Evolutionary conservation across 208 protist species (phyloP), one percentile per base, ranked within the genome.

Genomic region (Trypanosoma vivax): DNA sequence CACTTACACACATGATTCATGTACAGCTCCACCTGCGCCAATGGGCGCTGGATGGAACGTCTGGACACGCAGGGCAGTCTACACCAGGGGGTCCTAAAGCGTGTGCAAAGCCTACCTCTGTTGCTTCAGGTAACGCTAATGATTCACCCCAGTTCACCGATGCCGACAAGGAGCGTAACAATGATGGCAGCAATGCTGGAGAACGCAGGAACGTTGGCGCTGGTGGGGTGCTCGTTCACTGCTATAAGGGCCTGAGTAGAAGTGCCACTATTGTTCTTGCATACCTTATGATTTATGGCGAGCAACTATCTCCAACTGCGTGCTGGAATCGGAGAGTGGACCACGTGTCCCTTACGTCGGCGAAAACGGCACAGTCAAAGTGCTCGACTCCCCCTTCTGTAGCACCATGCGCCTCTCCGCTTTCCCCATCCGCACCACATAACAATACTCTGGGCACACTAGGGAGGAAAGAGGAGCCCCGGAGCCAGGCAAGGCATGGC

Each of bases 231-330:
- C 73, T 93, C 30, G 73, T 93, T 42, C 78, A 89, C 69, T 93
- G 86, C 50, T 79, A 79, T 10, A 79, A 83, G 68, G 86, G 86
- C 38, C 72, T 93, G 18, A 89, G 80, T 46, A 79, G 86, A 30
- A 89, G 80, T 35, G 86, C 79, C 21, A 70, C 77, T 18, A 72
- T 90, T 39, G 51, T 93, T 6, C 52, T 93, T 14, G 81, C 79
- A 11, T 93, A 93, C 31, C 59, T 90, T 30, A 90, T 93, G 21
- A 65, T 92, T 18, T 88, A 87, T 51, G 80, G 84, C 13, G 60
- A 60, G 24, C 40, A 38, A 3, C 49, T 91, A 9, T 60, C 54
- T 5, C 33, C 16, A 1, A 39, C 68, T 40, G 31, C 19, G n/a
- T 43, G 39, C 27, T 42, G 43, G 24, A 14, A 24, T 21, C 16